Evolutionary conservation across 2,329 filamentous ascomycete species (phyloP), one percentile per base, ranked within the genome.

Genomic region (Ceratocystis destructans): DNA sequence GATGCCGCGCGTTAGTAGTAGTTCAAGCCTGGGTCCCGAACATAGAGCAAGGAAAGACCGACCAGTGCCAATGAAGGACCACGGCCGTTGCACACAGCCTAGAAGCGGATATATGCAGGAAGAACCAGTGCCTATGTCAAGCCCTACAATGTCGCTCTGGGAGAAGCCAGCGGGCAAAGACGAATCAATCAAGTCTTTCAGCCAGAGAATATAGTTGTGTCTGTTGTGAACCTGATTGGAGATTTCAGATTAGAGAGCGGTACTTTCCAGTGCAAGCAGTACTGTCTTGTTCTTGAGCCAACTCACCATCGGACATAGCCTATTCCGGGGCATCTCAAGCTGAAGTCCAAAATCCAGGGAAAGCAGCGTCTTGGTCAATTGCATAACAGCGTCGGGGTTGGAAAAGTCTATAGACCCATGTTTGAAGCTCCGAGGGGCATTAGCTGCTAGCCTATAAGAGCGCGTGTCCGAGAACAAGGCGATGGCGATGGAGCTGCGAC

Each of bases 41-140:
- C 5, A 15, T 7, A n/a, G 22, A 17, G 22, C 3, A 6, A 31
- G 33, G 61, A 17, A 12, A 6, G 12, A 1, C 17, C 20, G 41
- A 79, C 79, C 77, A 5, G 87, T 90, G 1, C 83, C 88, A 41
- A 86, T 74, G 70, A 92, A 91, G 1, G 76, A 80, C 92, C 92
- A 97, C 2, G 82, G 80, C 0, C 89, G 81, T 68, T 87, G 83
- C 0, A 79, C 75, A 70, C 88, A 89, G 22, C 86, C 90, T 0
- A 99, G 80, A 1, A 97, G 81, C 1, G 92, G 88, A 73, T 97
- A 99, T 71, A 99, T 96, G 71, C 87, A 87, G 70, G 90, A 95
- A 17, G 93, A 89, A 1, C 94, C 94, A 0, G 91, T 95, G 50
- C 94, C 94, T 69, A 96, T 87, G 70, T 96, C 92, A 1, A 96